phyloP scores from a whole-genome alignment of 768 basidiomycete genomes.

The Tylopilus sp. region DNA sequence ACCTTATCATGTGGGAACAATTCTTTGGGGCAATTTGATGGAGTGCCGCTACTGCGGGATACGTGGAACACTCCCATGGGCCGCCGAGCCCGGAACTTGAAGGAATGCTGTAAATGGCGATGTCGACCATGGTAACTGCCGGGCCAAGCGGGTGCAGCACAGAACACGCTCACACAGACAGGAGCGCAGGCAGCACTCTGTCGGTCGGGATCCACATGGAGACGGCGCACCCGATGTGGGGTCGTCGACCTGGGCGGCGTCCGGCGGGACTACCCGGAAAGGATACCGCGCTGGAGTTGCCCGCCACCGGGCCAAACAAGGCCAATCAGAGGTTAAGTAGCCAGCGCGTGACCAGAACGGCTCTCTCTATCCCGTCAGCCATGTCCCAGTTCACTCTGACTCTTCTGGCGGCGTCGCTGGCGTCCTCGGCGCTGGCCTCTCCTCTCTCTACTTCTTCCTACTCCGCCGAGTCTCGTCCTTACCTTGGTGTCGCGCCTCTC shows the following conservation, averaged over 20 bases:
- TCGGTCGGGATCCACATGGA: neutral
- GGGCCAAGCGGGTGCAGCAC: neutral
- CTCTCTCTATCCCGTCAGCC: conserved; percentile 23
- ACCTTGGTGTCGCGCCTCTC: conserved; percentile 59
- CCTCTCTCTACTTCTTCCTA: conserved; percentile 45
- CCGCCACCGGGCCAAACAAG: conserved; percentile 30
- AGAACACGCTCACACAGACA: neutral
- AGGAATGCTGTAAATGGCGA: neutral
- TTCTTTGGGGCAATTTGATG: neutral
- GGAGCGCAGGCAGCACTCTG: neutral
- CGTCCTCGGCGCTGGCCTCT: conserved; percentile 33
- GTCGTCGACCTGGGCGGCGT: neutral
- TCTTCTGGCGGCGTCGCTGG: conserved; percentile 39
- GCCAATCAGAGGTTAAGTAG: conserved; percentile 29
- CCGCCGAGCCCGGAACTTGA: neutral
- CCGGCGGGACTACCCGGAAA: neutral
- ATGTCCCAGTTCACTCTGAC: conserved; percentile 34
- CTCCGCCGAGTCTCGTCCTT: conserved; percentile 36
- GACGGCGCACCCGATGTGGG: no score
- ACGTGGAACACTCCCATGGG: conserved; percentile 1
- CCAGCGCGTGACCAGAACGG: neutral
- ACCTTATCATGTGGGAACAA: neutral
- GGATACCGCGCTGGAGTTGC: neutral
- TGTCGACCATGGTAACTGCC: neutral
- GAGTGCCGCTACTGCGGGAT: neutral